A percentile compares a stretch with the other conserved stretches of the same genome.
phyloP scores from a whole-genome alignment of 78 protist species.

The Dictyostelium citrinum region DNA sequence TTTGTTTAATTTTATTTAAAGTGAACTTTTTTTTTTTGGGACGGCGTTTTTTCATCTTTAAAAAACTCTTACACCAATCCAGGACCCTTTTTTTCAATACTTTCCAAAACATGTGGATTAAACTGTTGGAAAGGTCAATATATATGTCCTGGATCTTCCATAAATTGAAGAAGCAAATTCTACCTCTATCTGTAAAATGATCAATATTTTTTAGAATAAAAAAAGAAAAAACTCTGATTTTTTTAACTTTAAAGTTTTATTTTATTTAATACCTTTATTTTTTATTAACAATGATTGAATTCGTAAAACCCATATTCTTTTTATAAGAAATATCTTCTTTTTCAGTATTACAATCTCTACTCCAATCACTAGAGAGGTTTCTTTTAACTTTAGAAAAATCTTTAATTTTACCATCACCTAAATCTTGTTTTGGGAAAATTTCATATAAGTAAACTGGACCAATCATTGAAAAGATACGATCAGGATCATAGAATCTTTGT shows the following conservation, averaged over 20 bases:
- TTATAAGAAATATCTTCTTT: neutral
- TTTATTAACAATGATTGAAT: neutral
- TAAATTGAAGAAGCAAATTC: too few relatives aligned
- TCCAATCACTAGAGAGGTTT: constrained; percentile 22
- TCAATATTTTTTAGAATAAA: too few relatives aligned
- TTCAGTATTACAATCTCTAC: neutral
- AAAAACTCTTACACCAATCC: too few relatives aligned
- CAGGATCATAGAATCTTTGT: constrained; percentile 22
- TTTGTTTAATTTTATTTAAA: too few relatives aligned
- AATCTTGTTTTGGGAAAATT: neutral
- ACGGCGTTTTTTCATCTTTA: too few relatives aligned
- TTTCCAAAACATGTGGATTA: too few relatives aligned
- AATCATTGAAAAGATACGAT: neutral
- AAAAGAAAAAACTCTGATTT: neutral
- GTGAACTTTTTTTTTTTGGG: too few relatives aligned
- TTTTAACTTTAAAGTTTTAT: too few relatives aligned
- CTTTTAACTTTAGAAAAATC: neutral
- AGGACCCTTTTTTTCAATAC: too few relatives aligned
- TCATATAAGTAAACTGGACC: neutral
- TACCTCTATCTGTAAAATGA: too few relatives aligned
- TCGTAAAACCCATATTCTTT: constrained; percentile 1
- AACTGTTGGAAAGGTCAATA: too few relatives aligned
- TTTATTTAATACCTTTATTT: neutral
- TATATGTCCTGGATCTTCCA: too few relatives aligned
- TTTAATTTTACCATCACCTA: neutral